Percentiles rank a stretch among this genome's conserved stretches.
Evolutionary conservation across 2,329 filamentous ascomycete species (phyloP).

Genomic region (Dactylellina sp.): DNA sequence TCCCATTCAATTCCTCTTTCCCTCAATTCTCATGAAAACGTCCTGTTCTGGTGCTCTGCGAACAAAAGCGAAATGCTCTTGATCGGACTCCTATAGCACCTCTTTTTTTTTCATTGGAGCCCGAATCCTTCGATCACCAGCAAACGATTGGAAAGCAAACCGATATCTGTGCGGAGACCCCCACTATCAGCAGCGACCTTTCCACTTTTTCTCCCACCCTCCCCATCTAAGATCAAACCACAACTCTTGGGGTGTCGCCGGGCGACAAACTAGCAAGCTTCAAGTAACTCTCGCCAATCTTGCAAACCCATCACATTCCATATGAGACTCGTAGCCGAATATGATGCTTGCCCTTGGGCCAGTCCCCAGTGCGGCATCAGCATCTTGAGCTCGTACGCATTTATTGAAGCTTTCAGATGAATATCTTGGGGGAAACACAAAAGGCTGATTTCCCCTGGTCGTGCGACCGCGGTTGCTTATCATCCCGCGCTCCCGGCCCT

Average conservation of each 20-base stretch:
- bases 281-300: constrained; percentile 1
- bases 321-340: constrained; percentile 8
- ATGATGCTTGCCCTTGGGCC: constrained; percentile 9
- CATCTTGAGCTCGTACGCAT: constrained; percentile 15
- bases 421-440: constrained; percentile 18
- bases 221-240: constrained; percentile 31
- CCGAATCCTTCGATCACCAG: constrained; percentile 42
- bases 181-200: constrained; percentile 52
- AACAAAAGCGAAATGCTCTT: constrained; percentile 46
- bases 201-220: constrained; percentile 47
- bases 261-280: constrained; percentile 21
- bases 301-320: constrained; percentile 25
- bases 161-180: constrained; percentile 56
- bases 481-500: constrained; percentile 54
- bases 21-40: constrained; percentile 47
- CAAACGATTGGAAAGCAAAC: constrained; percentile 49
- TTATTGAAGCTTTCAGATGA: constrained; percentile 22
- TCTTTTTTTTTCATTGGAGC: constrained; percentile 36
- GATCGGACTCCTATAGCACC: constrained; percentile 27
- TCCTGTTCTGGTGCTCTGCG: constrained; percentile 42
- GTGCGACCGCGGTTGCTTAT: constrained; percentile 55
- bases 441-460: constrained; percentile 47
- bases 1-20: constrained; percentile 42
- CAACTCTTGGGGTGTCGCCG: constrained; percentile 22
- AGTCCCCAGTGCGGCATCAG: constrained; percentile 17